phyloP scores from a whole-genome alignment of 169 alveolate species.

The Eimeria acervulina region DNA sequence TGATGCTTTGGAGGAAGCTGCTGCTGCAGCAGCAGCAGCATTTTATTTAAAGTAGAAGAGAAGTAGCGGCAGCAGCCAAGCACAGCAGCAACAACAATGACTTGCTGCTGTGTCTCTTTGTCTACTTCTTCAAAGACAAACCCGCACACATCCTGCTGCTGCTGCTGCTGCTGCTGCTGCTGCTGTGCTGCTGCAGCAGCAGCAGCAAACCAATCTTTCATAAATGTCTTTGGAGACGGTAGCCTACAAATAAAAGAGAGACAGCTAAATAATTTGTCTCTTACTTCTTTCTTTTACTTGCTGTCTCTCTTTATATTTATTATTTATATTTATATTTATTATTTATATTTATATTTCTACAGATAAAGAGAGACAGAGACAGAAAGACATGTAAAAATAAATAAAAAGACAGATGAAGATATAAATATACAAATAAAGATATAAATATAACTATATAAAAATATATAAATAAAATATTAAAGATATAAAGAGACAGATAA shows the following conservation, averaged over 20 bases:
- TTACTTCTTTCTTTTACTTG: neutral
- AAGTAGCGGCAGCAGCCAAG: neutral
- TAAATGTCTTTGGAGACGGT: neutral
- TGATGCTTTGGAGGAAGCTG: neutral
- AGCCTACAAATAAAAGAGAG: neutral
- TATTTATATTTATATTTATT: neutral
- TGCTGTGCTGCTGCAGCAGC: too few relatives aligned
- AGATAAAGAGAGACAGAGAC: too few relatives aligned
- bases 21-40: neutral
- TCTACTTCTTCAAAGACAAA: neutral
- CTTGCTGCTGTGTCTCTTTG: neutral
- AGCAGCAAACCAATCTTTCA: neutral
- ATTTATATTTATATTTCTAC: neutral
- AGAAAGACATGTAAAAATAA: too few relatives aligned
- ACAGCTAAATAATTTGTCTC: neutral
- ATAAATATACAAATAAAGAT: too few relatives aligned
- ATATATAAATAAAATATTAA: too few relatives aligned
- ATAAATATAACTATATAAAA: too few relatives aligned
- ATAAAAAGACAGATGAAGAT: too few relatives aligned
- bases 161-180: neutral
- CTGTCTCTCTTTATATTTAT: neutral
- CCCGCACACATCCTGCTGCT: conserved; percentile 18
- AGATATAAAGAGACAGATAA: too few relatives aligned
- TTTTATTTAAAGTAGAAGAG: neutral
- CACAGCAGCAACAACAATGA: neutral